phyloP scores from a whole-genome alignment of 306 rosid genomes.

The Corylus heterophylla region DNA sequence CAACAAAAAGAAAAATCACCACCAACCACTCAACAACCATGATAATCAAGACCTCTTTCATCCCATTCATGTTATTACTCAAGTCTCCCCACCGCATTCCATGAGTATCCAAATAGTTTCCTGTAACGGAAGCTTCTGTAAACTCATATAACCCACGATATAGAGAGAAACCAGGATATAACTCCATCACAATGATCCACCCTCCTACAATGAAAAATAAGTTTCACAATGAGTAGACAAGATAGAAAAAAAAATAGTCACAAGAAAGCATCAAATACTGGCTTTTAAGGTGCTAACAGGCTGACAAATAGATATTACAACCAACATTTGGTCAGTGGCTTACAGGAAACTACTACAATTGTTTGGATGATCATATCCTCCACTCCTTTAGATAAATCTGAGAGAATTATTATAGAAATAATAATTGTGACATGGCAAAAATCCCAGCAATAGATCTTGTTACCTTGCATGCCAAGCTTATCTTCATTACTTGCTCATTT shows the following conservation, averaged over 20 bases:
- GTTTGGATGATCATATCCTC: not conserved
- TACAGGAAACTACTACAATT: not conserved
- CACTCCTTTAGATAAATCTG: not conserved
- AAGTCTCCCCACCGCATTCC: conserved; percentile 84
- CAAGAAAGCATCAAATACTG: not conserved
- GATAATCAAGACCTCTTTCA: conserved; percentile 64
- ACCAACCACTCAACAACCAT: conserved; percentile 72
- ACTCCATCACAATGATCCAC: conserved; percentile 69
- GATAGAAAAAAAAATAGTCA: not conserved
- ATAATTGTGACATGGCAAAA: not conserved
- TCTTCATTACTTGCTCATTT: conserved; percentile 8
- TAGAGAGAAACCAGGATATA: conserved; percentile 78
- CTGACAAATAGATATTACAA: not conserved
- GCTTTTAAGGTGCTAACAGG: not conserved
- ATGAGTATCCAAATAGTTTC: conserved; percentile 48
- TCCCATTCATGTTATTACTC: conserved; percentile 59
- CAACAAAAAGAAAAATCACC: conserved; percentile 52
- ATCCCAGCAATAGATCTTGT: not conserved
- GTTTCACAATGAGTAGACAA: conserved; percentile 1
- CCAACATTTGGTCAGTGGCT: not conserved
- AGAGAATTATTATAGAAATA: not conserved
- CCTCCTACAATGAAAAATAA: conserved; percentile 41
- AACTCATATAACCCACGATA: conserved; percentile 83
- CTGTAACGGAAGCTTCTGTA: conserved; percentile 51
- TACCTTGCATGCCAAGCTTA: not conserved